Evolutionary conservation across 768 basidiomycete species (phyloP), one percentile per base, ranked within the genome.

Genomic region (Fomitopsis serialis): DNA sequence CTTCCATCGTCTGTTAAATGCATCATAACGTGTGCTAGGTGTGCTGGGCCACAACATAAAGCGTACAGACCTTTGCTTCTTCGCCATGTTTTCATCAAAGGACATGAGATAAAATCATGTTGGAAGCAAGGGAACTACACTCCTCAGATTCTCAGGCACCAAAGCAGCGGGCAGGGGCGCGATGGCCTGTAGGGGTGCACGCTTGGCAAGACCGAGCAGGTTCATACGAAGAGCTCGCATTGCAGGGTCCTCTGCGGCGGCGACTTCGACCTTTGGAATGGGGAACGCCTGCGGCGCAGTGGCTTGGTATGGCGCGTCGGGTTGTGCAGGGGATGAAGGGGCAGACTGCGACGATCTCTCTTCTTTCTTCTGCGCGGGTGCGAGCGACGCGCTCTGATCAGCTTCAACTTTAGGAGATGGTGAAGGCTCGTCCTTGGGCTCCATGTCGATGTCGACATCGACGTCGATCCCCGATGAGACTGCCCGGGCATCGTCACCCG

Each of bases 131-230:
- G 85, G 85, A 12, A 89, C 81, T 54, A 81, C 78, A 59, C 75
- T 74, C 47, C 84, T 74, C 50, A 88, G 79, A 60, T 80, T 75
- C 58, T 81, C 80, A 2, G 84, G 86, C 1, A 88, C 84, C 45
- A 89, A 66, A 43, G 85, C 81, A 40, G 76, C 71, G 9, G 85
- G 85, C 37, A 89, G 63, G 27, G 73, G 74, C 15, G 82, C 83
- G 50, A 89, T 85, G 54, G 77, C 81, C 60, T 88, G 85, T 55
- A 89, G 63, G 1, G 89, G 89, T 10, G 87, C 87, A 6, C 87
- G 78, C 63, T 89, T 89, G 53, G 86, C 85, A 32, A 92, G 73
- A 1, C 88, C 87, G 24, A 92, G 75, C 25, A 92, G 72, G 63
- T 89, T 90, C 58, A 91, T 71, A 36, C 89, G 77, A 46, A 90